Base-by-base conservation (phyloP, 2,329 filamentous ascomycete species). In the Dichotomopilus funicola region DNA sequence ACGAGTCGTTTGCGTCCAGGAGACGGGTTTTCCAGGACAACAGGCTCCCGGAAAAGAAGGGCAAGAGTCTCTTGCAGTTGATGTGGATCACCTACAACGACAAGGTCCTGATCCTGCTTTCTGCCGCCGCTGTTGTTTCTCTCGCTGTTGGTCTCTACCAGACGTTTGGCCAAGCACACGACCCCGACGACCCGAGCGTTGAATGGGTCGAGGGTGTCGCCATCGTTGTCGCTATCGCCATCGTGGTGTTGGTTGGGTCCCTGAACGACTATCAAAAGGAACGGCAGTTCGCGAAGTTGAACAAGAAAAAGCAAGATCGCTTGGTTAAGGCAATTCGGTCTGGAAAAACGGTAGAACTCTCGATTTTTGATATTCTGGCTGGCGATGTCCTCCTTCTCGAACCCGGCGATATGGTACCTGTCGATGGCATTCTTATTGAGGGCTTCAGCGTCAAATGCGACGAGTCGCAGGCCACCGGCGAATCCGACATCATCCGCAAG, bases 1-100 rank as follows among this genome's bases (percentile, higher is more conserved):
- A 67, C 36, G 69, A 73, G 1, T 67, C 69, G 5, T 88, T 83
- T 59, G 67, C 69, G 11, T 87, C 90, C 63, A 79, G 88, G 56
- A 84, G 83, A 65, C 83, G 87, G 38, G 80, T 90, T 35, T 91
- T 81, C 67, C 78, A 76, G 62, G 85, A 89, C 69, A 91, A 91
- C 66, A 76, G 82, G 44, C 72, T 91, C 38, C 88, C 88, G 0
- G 85, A 82, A 64, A 86, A 86, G 69, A 89, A 90, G 72, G 80
- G 85, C 45, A 91, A 90, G 73, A 86, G 75, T 60, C 77, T 91
- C 42, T 74, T 88, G 45, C 75, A 88, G 66, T 75, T 91, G 43
- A 87, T 89, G 71, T 91, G 87, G 87, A 87, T 91, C 64, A 89
- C 88, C 0, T 89, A 89, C 68, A 89, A 91, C 71, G 88, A 91